Conservation (phyloP, 495 filamentous ascomycete genomes). For the Penicillium herquei region DNA sequence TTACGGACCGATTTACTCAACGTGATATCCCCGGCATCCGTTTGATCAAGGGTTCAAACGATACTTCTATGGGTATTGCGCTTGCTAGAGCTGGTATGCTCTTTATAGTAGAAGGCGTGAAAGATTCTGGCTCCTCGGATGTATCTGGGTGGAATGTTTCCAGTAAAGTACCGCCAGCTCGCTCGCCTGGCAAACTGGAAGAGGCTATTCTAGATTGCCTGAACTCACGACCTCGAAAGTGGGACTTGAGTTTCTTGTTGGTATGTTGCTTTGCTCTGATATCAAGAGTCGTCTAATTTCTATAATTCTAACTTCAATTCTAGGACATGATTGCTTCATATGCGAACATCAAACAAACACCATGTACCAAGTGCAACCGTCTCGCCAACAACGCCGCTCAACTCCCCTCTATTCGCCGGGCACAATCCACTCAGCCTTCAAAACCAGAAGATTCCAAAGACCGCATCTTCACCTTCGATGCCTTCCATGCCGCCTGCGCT, state of each 20-base stretch:
- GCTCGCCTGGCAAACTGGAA: constrained; percentile 33
- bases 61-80: constrained; percentile 25
- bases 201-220: constrained; percentile 32
- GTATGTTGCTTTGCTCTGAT: constrained; percentile 15
- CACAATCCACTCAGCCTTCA: constrained; percentile 7
- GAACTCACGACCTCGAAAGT: constrained; percentile 37
- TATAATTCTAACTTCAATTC: constrained; percentile 8
- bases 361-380: constrained; percentile 38
- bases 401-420: constrained; percentile 35
- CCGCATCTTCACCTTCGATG: constrained; percentile 19
- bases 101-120: constrained; percentile 28
- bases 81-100: constrained; percentile 36
- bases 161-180: constrained; percentile 19
- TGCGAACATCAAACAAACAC: constrained; percentile 37
- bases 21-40: constrained; percentile 30
- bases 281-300: not conserved
- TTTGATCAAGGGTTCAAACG: constrained; percentile 21
- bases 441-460: not conserved
- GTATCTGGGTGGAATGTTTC: constrained; percentile 37
- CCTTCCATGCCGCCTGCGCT: constrained; percentile 25
- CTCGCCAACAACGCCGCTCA: constrained; percentile 39
- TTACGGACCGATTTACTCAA: constrained; percentile 32
- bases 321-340: constrained; percentile 46
- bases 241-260: constrained; percentile 43
- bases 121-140: constrained; percentile 11